These are phyloP conservation scores for Hemileccinum impolitum DNA, from an alignment of 768 basidiomycete species.

Conservation along the genomic window DNA sequence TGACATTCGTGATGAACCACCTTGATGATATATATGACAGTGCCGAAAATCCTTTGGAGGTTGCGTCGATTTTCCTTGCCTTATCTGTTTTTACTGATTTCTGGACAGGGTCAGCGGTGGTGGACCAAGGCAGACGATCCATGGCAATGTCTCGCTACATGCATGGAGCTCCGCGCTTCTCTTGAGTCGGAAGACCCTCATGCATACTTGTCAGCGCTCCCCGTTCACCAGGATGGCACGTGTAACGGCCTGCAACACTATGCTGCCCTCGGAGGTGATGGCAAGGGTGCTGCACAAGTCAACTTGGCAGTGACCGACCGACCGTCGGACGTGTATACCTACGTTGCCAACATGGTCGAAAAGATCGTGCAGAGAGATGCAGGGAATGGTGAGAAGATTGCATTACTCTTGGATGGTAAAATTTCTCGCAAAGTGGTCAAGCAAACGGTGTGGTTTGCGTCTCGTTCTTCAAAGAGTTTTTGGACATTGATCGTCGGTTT, in stretches of 20 bases:
- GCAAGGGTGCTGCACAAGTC: slow-evolving; percentile 84
- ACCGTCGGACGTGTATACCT: slow-evolving; percentile 94
- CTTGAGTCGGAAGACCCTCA: slow-evolving; percentile 64
- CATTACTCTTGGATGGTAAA: slow-evolving; percentile 66
- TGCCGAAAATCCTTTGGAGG: slow-evolving; percentile 75
- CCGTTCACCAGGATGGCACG: slow-evolving; percentile 96
- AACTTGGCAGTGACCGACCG: slow-evolving; percentile 81
- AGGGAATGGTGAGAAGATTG: slow-evolving; percentile 47
- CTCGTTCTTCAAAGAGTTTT: neutral
- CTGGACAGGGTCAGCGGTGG: slow-evolving; percentile 67
- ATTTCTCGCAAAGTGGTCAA: slow-evolving; percentile 94
- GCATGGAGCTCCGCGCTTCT: slow-evolving; percentile 83
- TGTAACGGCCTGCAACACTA: slow-evolving; percentile 99
- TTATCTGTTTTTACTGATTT: slow-evolving; percentile 3
- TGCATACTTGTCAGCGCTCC: slow-evolving; percentile 63
- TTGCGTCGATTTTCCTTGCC: slow-evolving; percentile 32
- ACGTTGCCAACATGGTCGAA: slow-evolving; percentile 86
- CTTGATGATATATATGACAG: slow-evolving; percentile 79
- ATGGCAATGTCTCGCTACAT: slow-evolving; percentile 95
- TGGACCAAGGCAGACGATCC: slow-evolving; percentile 93
- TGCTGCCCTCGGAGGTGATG: slow-evolving; percentile 93
- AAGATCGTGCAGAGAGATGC: slow-evolving; percentile 55
- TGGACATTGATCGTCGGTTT: neutral
- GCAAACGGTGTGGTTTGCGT: slow-evolving; percentile 66
- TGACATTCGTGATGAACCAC: slow-evolving; percentile 66